phyloP scores from a whole-genome alignment of 441 rosid species.

The Monsonia emarginata region DNA sequence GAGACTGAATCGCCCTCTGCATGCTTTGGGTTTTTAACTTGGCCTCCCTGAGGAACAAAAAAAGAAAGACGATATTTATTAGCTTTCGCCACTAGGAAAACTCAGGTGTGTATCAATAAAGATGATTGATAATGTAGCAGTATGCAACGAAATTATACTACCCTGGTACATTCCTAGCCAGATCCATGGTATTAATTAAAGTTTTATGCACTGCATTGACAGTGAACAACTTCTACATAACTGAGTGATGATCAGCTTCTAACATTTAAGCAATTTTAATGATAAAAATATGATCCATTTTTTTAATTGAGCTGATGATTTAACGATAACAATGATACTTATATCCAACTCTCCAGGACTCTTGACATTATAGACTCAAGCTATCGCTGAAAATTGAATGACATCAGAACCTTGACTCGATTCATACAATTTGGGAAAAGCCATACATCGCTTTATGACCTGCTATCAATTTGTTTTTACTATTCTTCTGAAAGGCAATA shows the following conservation, averaged over 20 bases:
- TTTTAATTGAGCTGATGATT: neutral
- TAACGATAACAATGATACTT: neutral
- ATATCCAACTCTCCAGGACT: neutral
- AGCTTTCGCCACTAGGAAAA: conserved; percentile 2
- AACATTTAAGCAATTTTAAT: no score
- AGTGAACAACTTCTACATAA: neutral
- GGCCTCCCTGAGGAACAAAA: conserved; percentile 46
- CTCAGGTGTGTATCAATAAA: neutral
- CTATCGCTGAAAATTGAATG: neutral
- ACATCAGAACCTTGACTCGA: neutral
- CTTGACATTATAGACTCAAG: neutral
- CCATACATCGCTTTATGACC: neutral
- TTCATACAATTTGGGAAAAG: neutral
- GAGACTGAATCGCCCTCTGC: conserved; percentile 36
- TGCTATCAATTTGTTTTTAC: neutral
- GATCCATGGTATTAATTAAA: neutral
- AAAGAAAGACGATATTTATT: conserved; percentile 13
- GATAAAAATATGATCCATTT: neutral
- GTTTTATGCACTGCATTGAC: neutral
- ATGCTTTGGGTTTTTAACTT: conserved; percentile 38
- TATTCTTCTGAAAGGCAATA: neutral
- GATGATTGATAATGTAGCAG: neutral
- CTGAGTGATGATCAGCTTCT: neutral
- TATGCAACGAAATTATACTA: neutral
- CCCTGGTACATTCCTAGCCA: neutral